Conservation (phyloP, 495 filamentous ascomycete genomes). For the Jackrogersella multiformis region DNA sequence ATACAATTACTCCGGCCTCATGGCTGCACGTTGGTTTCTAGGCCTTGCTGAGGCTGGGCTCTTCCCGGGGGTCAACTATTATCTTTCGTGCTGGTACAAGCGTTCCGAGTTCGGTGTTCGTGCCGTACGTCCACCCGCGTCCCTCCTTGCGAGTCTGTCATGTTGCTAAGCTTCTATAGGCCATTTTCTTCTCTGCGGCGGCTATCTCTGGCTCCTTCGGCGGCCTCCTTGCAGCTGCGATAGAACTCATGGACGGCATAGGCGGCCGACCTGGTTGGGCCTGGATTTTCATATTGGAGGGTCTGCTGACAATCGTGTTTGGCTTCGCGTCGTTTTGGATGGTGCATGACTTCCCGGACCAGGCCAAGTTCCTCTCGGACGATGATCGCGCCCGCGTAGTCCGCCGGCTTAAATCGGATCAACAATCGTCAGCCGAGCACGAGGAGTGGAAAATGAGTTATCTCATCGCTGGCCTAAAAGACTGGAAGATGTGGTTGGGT, state of each 20-base stretch:
- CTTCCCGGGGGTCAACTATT: constrained; percentile 89
- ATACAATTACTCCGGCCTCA: constrained; percentile 77
- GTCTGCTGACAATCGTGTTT: constrained; percentile 76
- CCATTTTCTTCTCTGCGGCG: constrained; percentile 92
- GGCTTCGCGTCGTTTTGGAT: constrained; percentile 82
- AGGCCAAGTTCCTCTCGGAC: constrained; percentile 78
- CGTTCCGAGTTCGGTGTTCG: constrained; percentile 78
- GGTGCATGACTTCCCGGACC: constrained; percentile 89
- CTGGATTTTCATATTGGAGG: constrained; percentile 88
- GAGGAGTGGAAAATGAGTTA: constrained; percentile 82
- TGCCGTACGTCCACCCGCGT: constrained; percentile 37
- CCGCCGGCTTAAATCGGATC: constrained; percentile 74
- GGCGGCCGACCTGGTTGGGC: constrained; percentile 76
- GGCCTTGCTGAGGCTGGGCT: constrained; percentile 86
- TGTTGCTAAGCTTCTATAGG: constrained; percentile 45
- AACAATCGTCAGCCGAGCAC: constrained; percentile 80
- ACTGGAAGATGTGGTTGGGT: constrained; percentile 88
- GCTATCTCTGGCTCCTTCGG: constrained; percentile 88
- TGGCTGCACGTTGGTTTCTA: constrained; percentile 86
- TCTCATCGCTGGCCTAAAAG: constrained; percentile 77
- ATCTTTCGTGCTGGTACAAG: constrained; percentile 87
- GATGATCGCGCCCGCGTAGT: constrained; percentile 78
- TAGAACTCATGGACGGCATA: constrained; percentile 76
- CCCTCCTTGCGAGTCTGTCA: not conserved
- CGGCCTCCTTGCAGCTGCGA: constrained; percentile 81